phyloP scores from a whole-genome alignment of 371 early-diverging fungal species.

The Haplosporangium sp. region DNA sequence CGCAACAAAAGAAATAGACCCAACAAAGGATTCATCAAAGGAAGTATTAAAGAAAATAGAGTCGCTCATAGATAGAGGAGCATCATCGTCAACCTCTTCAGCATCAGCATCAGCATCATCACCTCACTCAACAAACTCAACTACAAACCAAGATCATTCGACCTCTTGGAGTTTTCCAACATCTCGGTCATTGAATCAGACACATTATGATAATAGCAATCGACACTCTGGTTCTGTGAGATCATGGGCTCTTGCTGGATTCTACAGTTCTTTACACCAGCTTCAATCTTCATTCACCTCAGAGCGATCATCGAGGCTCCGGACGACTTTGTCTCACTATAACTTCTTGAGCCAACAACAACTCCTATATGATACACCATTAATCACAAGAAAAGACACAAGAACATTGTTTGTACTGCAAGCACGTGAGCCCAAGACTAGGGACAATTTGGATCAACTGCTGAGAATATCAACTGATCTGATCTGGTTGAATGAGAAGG shows the following conservation, averaged over 20 bases:
- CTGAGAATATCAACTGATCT: slow-evolving; percentile 37
- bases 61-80: not conserved
- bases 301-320: slow-evolving; percentile 1
- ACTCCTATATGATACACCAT: slow-evolving; percentile 17
- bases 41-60: too few species aligned
- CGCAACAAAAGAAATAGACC: not conserved
- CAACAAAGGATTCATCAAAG: not conserved
- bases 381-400: slow-evolving; percentile 28
- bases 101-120: not conserved
- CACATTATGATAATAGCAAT: not conserved
- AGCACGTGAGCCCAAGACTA: slow-evolving; percentile 27
- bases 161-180: slow-evolving; percentile 17
- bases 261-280: slow-evolving; percentile 21
- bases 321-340: slow-evolving; percentile 15
- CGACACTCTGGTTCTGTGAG: slow-evolving; percentile 4
- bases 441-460: slow-evolving; percentile 26
- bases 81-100: not conserved
- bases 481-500: slow-evolving; percentile 49
- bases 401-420: slow-evolving; percentile 30
- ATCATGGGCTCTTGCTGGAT: slow-evolving; percentile 28
- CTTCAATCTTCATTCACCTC: slow-evolving; percentile 8
- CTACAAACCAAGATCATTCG: not conserved
- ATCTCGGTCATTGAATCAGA: not conserved
- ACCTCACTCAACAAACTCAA: not conserved
- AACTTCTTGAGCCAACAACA: slow-evolving; percentile 35